A percentile compares a stretch with the other conserved stretches of the same genome.
Evolutionary conservation across 139 green algal species (phyloP).

Genomic region (Auxenochlorella protothecoides): DNA sequence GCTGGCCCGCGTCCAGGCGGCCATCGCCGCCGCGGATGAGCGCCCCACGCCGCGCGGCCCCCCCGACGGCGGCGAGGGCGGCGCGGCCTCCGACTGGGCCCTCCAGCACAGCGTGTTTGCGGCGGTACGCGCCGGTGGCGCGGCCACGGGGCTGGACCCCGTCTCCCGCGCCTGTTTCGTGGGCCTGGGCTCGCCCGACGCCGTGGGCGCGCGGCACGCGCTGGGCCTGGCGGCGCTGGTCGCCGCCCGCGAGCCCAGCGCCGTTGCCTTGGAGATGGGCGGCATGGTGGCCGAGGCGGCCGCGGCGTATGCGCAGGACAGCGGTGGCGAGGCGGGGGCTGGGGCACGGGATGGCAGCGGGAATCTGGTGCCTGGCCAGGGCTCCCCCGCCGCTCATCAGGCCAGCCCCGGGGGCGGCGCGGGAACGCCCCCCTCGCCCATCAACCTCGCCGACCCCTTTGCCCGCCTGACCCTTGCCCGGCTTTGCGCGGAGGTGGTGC

Average conservation of each 20-base stretch:
- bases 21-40: constrained; percentile 16
- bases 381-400: neutral
- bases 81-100: constrained; percentile 15
- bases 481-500: constrained; percentile 47
- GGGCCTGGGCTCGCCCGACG: constrained; percentile 43
- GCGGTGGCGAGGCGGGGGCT: neutral
- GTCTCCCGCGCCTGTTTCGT: constrained; percentile 14
- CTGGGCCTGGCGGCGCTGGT: constrained; percentile 47
- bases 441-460: constrained; percentile 56
- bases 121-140: constrained; percentile 6
- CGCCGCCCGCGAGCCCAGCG: constrained; percentile 8
- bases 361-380: neutral
- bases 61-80: constrained; percentile 3
- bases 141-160: constrained; percentile 1
- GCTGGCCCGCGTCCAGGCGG: constrained; percentile 5
- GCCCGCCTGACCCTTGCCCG: constrained; percentile 61
- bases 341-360: neutral
- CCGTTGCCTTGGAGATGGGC: constrained; percentile 20
- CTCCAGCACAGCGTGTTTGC: constrained; percentile 30
- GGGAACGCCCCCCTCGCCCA: no score
- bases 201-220: constrained; percentile 54
- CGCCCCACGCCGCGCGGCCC: neutral
- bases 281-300: constrained; percentile 9
- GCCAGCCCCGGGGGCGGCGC: neutral
- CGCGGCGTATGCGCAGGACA: constrained; percentile 15